Base-by-base conservation (phyloP, 2,329 filamentous ascomycete genomes). In the Pseudocercospora fijiensis region DNA sequence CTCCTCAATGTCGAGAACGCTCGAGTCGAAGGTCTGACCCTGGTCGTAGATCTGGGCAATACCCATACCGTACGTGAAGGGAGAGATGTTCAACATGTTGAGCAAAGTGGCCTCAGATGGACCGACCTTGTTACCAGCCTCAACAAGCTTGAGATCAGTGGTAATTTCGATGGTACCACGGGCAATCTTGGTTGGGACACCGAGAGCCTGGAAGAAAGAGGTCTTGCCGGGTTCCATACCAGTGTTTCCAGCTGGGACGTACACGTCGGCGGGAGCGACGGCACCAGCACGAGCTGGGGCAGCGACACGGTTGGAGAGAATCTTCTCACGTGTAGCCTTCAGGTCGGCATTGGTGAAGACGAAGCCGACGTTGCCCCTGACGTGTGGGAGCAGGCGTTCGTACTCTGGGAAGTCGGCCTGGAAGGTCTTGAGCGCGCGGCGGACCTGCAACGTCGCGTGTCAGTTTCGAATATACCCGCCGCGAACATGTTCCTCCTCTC, bases 161-260 rank as follows among this genome's bases (percentile, higher is more conserved):
- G 93, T 97, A 80, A 99, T 99, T 91, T 99, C 95, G 84, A 99
- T 99, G 84, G 95, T 99, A 96, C 95, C 96, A 96, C 95, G 95
- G 80, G 95, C 95, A 85, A 99, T 99, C 92, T 99, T 99, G 88
- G 95, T 99, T 80, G 95, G 95, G 80, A 99, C 92, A 92, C 94
- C 94, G 83, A 99, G 95, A 78, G 95, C 95, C 90, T 99, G 95
- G 93, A 99, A 99, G 92, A 99, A 99, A 80, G 95, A 98, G 78
- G 95, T 99, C 91, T 99, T 99, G 83, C 96, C 96, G 80, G 95
- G 96, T 84, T 99, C 95, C 95, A 99, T 99, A 85, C 95, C 95
- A 78, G 95, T 99, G 90, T 99, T 99, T 83, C 95, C 95, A 75
- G 93, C 95, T 73, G 95, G 95, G 74, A 99, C 81, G 85, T 84